Conservation (phyloP, 192 early-diverging fungal species). For the Backusella mclennaniae region DNA sequence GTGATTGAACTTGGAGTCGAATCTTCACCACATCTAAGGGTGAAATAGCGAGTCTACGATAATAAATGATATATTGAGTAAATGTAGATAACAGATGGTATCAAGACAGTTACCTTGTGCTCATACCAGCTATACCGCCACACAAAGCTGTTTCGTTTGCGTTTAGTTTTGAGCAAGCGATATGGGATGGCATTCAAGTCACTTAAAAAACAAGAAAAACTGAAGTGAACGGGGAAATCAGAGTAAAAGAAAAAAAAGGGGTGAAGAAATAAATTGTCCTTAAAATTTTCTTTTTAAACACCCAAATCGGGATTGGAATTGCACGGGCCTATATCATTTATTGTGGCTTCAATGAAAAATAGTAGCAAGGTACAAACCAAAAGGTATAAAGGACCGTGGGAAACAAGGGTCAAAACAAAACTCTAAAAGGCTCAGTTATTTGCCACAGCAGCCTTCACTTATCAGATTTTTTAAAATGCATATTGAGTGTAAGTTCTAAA, state of each 20-base stretch:
- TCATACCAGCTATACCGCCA: constrained; percentile 55
- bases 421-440: not conserved
- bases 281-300: not conserved
- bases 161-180: constrained; percentile 25
- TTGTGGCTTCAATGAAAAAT: not conserved
- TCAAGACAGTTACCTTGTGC: constrained; percentile 20
- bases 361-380: not conserved
- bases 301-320: not conserved
- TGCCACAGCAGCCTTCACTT: no score
- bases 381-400: not conserved
- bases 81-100: not conserved
- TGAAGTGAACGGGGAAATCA: constrained; percentile 5
- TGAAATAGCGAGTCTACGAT: constrained; percentile 73
- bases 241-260: not conserved
- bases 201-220: not conserved
- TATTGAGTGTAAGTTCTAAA: no score
- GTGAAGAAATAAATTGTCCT: not conserved
- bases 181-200: constrained; percentile 28
- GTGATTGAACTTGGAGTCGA: constrained; percentile 57
- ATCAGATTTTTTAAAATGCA: no score
- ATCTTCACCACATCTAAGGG: constrained; percentile 96
- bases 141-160: constrained; percentile 40
- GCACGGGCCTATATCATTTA: not conserved
- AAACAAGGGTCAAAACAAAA: not conserved
- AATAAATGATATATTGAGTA: not conserved